Evolutionary conservation across 2,329 filamentous ascomycete species (phyloP), one percentile per base, ranked within the genome.

Genomic region (Pseudogymnoascus sp.): DNA sequence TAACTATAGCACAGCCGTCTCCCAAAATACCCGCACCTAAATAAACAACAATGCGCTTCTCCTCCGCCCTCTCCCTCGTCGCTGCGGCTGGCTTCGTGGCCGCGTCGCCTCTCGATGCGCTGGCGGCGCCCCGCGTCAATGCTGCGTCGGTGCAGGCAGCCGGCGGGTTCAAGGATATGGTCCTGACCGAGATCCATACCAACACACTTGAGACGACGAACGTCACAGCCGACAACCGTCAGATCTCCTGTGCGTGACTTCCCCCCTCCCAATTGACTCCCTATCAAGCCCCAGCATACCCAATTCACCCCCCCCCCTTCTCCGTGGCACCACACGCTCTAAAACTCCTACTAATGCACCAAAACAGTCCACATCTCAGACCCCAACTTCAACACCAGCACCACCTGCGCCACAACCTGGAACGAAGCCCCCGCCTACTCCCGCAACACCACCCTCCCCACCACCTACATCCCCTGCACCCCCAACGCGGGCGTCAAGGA

Each of bases 361-460:
- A n/a, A n/a, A 33, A 5, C 15, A 72, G 71, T 72, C 67, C 23
- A 40, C 60, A 70, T 72, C 67, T 53, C 62, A 17, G 71, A 73
- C 64, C 67, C 64, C 13, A 73, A 73, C 64, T 68, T 68, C 50
- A 69, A 70, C 64, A 70, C 70, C 23, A 66, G 47, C n/a, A 68
- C 67, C n/a, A 64, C 60, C 26, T 73, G 71, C 35, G 61, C 64
- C n/a, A 33, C 64, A 8, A 64, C 65, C 21, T 73, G 69, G 68
- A 64, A 47, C 36, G 62, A 67, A 8, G 60, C 67, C 23, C 23
- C 23, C 23, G 23, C 23, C 23, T 26, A 26, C 47, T 63, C 63
- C 31, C 47, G 23, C 40, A 67, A 40, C 19, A 64, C 57, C 61
- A 64, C 21, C 33, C 64, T 63, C 21, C 69, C 70, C 0, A 65